Base-by-base conservation (phyloP, 2,329 filamentous ascomycete species). In the Xylariales sp. region DNA sequence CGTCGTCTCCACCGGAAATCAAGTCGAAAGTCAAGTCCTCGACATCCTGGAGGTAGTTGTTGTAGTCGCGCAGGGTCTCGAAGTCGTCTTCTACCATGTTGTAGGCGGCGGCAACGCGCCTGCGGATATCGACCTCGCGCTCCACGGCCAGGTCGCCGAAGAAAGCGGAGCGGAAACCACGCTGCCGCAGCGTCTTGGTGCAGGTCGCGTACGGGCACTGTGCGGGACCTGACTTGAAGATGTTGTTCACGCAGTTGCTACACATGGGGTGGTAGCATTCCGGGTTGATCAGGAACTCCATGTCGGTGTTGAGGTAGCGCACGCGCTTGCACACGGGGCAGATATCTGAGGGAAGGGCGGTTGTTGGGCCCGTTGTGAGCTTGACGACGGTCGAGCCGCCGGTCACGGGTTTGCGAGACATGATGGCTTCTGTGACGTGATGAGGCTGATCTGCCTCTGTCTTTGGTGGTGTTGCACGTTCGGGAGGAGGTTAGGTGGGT, bases 201-300 rank as follows among this genome's bases (percentile, higher is more conserved):
- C 96, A 99, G 48, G 91, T 92, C 0, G 93, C 93, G 66, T 97
- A 93, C 0, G 96, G 96, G 78, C 97, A 99, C 69, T 94, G 92
- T 64, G 94, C 93, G 0, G 96, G 96, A 0, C 96, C 96, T 63
- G 93, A 90, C 43, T 91, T 92, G 86, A 98, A 99, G 75, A 98
- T 93, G 64, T 95, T 92, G 80, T 95, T 92, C 49, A 98, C 94
- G 83, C 96, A 99, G 65, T 93, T 94, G 79, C 93, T 91, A 85
- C 96, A 99, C 93, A 99, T 98, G 74, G 93, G 93, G 85, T 99
- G 96, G 85, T 99, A 99, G 87, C 96, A 99, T 85, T 97, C 94
- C 8, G 95, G 93, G 80, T 98, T 97, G 83, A 99, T 94, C 74
- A 96, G 91, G 82, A 99, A 98, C 72, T 91, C 88, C 88, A 99